Evolutionary conservation across 305 asterid species (phyloP).

Genomic region (Fraxinus sp.): DNA sequence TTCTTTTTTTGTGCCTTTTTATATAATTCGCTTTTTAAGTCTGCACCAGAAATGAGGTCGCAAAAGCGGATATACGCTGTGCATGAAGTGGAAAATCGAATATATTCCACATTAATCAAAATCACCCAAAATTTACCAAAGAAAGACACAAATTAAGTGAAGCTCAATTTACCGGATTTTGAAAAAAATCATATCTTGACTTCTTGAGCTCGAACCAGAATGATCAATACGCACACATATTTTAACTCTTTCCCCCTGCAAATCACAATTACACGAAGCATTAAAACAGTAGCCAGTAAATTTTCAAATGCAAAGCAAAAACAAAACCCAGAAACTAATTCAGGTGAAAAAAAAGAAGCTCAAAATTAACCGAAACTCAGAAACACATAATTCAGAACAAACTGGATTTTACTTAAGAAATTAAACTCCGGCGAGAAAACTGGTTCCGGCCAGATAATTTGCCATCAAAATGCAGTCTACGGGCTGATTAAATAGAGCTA

Average conservation of each 20-base stretch:
- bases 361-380: conserved; percentile 18
- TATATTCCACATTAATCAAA: not conserved
- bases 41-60: not conserved
- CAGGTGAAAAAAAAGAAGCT: not conserved
- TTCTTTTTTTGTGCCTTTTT: not conserved
- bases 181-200: not conserved
- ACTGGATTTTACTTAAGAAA: not conserved
- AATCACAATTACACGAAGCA: not conserved
- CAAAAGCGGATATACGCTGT: not conserved
- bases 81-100: not conserved
- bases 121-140: not conserved
- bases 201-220: conserved; percentile 2
- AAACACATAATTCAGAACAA: not conserved
- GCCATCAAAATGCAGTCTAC: not conserved
- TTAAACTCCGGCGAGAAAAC: conserved; percentile 17
- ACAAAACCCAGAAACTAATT: not conserved
- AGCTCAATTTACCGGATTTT: not conserved
- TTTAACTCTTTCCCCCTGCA: not conserved
- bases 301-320: not conserved
- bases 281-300: not conserved
- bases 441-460: conserved; percentile 12
- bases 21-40: not conserved
- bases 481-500: conserved; percentile 23
- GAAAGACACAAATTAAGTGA: not conserved
- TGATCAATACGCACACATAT: not conserved